Evolutionary conservation across 163 green algal species (phyloP).

Genomic region (Scenedesmus sp.): DNA sequence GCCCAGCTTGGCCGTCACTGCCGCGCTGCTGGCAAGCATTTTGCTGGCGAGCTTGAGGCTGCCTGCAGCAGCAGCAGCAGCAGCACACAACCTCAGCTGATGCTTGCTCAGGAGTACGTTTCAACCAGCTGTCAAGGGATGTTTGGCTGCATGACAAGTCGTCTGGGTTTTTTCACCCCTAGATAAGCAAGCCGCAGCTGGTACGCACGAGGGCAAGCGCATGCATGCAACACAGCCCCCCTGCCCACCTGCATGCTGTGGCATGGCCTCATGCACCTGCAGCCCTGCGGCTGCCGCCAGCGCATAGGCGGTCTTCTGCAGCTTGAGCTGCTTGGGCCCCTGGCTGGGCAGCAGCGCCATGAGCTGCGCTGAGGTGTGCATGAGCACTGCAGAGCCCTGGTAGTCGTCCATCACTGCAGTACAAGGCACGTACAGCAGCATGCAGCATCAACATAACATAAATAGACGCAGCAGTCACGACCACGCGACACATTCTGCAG

Average conservation of each 20-base stretch:
- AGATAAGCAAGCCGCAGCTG: background rate
- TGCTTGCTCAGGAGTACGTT: background rate
- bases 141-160: background rate
- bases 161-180: background rate
- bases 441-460: background rate
- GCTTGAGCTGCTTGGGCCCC: slow-evolving; percentile 5
- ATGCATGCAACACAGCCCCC: background rate
- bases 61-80: background rate
- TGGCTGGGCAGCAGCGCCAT: background rate
- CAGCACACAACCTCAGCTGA: background rate
- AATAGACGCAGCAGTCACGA: background rate
- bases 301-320: slow-evolving; percentile 15
- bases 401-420: background rate
- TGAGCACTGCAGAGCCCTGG: slow-evolving; percentile 29
- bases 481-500: background rate
- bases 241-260: background rate
- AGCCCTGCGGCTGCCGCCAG: slow-evolving; percentile 34
- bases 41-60: slow-evolving; percentile 5
- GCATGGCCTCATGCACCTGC: background rate
- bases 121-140: background rate
- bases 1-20: background rate
- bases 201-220: background rate
- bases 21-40: slow-evolving; percentile 6
- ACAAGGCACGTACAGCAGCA: background rate
- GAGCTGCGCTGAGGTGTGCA: slow-evolving; percentile 29